Conservation (phyloP, 2,329 filamentous ascomycete genomes). For the Alternaria longipes region DNA sequence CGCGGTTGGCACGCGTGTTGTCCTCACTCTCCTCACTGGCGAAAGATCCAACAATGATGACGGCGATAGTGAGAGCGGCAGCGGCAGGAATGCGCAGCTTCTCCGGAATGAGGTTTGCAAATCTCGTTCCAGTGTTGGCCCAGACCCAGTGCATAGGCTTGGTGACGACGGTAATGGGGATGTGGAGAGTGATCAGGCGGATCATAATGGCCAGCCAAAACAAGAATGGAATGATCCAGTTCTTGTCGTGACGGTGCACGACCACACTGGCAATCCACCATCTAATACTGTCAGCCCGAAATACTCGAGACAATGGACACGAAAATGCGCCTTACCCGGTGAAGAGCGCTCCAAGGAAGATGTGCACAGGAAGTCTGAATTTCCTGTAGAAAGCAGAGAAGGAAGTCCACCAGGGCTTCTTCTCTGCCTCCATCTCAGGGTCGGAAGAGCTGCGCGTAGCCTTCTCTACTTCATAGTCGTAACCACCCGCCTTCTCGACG, state of each 20-base stretch:
- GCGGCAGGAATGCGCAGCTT: conserved; percentile 71
- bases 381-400: conserved; percentile 41
- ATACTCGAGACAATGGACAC: conserved; percentile 5
- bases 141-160: conserved; percentile 73
- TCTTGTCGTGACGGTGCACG: conserved; percentile 74
- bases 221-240: conserved; percentile 86
- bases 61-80: conserved; percentile 70
- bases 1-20: conserved; percentile 83
- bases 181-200: conserved; percentile 76
- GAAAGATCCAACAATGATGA: conserved; percentile 82
- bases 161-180: conserved; percentile 73
- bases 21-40: conserved; percentile 74
- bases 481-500: conserved; percentile 47
- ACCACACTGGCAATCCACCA: conserved; percentile 83
- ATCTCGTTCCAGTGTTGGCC: conserved; percentile 68
- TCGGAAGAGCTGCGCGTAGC: conserved; percentile 43
- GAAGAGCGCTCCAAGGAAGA: conserved; percentile 59
- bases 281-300: conserved; percentile 45
- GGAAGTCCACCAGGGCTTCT: conserved; percentile 31
- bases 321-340: conserved; percentile 57
- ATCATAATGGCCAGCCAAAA: conserved; percentile 79
- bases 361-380: conserved; percentile 54
- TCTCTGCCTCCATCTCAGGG: conserved; percentile 28
- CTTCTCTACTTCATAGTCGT: conserved; percentile 54
- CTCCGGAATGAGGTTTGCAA: conserved; percentile 71